Conservation (phyloP, 805 yeast genomes). For the Wickerhamiella qilinensis region DNA sequence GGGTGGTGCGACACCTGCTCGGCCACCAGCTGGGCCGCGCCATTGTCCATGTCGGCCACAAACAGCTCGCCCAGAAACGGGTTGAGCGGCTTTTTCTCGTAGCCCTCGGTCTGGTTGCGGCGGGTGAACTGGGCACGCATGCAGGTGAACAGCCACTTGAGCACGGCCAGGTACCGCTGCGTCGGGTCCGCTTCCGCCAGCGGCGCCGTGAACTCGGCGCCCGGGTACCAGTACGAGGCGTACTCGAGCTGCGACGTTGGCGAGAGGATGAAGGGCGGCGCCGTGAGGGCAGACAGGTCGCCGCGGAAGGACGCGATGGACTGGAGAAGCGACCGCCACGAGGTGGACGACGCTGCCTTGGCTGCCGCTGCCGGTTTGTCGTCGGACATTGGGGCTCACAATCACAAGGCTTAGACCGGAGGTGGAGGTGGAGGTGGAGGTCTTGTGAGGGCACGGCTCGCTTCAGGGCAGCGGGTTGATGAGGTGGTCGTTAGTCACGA, state of each 20-base stretch:
- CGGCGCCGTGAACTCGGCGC: slow-evolving; percentile 67
- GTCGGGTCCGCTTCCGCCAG: slow-evolving; percentile 28
- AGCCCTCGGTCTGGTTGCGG: slow-evolving; percentile 80
- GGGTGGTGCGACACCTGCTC: slow-evolving; percentile 98
- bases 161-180: slow-evolving; percentile 63
- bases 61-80: slow-evolving; percentile 93
- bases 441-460: no score
- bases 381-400: no score
- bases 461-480: no score
- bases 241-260: slow-evolving; percentile 81
- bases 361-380: background rate
- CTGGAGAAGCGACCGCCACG: slow-evolving; percentile 89
- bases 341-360: background rate
- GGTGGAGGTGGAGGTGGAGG: no score
- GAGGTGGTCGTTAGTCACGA: no score
- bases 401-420: no score
- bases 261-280: slow-evolving; percentile 92
- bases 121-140: slow-evolving; percentile 87
- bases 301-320: slow-evolving; percentile 87
- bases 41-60: slow-evolving; percentile 79
- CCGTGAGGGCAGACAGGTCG: slow-evolving; percentile 83
- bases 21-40: slow-evolving; percentile 63
- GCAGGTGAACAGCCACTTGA: slow-evolving; percentile 83
- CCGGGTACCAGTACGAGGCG: slow-evolving; percentile 91
- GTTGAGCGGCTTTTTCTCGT: slow-evolving; percentile 92